Evolutionary conservation across 495 filamentous ascomycete species (phyloP), one percentile per base, ranked within the genome.

Genomic region (Bacidia gigantensis): DNA sequence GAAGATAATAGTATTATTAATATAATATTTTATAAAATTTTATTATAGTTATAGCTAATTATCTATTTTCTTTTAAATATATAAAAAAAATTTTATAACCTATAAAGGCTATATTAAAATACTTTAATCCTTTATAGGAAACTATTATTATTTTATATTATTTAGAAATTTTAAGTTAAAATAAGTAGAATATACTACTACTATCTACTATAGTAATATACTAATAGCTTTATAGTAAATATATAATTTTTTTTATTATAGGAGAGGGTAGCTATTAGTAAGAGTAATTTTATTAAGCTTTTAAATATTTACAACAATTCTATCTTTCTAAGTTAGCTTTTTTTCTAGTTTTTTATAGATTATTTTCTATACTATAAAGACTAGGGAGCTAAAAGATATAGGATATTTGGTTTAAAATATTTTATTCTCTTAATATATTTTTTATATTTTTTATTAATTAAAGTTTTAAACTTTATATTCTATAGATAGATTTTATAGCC

Each of bases 371-470:
- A 49, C 3, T 29, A n/a, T 18, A 26, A 26, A 26, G n/a, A 29
- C 23, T 35, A 49, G 5, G n/a, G 11, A 46, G 26, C 3, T 3
- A 53, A 46, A 44, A 3, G 11, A 12, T 24, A 35, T 53, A 24
- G 26, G 21, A 20, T 9, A 26, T 7, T 25, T 5, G 11, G 9
- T 48, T 18, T 29, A 24, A 25, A 18, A 24, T 29, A 25, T 52
- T 52, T 44, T 44, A 9, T 14, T 42, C 18, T 20, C 3, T 52
- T 44, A 18, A 46, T 51, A 52, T 44, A 46, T 52, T 52, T 44
- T 52, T 52, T 25, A 52, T 18, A 52, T 41, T 52, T 24, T 52
- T 44, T 44, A 44, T 52, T 52, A 46, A 52, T 44, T 7, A 26
- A 22, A 23, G n/a, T 17, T 23, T 52, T 43, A 46, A 18, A 3